Base-by-base conservation (phyloP, 257 asterid species). In the Petrea volubilis region DNA sequence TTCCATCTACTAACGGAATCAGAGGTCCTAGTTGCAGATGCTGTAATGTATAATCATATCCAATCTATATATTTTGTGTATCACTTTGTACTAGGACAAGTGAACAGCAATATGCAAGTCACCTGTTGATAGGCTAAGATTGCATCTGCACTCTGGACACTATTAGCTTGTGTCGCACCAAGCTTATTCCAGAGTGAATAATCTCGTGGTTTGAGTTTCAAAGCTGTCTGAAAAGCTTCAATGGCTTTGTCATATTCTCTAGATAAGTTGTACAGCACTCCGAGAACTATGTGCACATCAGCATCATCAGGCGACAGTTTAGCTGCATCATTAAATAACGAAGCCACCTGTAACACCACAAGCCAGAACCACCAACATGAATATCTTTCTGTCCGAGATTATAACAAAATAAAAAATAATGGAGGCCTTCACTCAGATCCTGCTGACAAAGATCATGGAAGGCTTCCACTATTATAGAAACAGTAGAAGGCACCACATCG, bases 141-240 rank as follows among this genome's bases (percentile, higher is more conserved):
- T 60, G 99, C 99, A 85, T 95, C 98, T 60, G 97, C 88, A 78
- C 99, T 95, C 79, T 90, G 99, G 64, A 95, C 86, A 50, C 99
- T 92, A 64, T 95, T 95, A 66, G 99, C 99, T 83, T 95, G 98
- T 74, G 99, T 95, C 51, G 99, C 99, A 56, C 99, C 99, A 62
- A 95, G 97, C 89, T 95, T 92, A 86, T 95, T 95, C 99, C 99
- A 95, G 60, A 95, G 96, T 18, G 99, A 95, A 83, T 92, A 95
- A 82, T 95, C 99, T 67, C 89, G 82, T 24, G 99, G 99, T 78
- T 90, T 95, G 79, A 95, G 97, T 68, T 90, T 81, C 86, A 95
- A 84, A 81, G 98, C 90, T 51, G 96, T 88, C 90, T 88, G 87
- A 68, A 95, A 95, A 63, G 99, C 87, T 74, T 85, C 98, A 68